Percentiles rank a stretch among this genome's conserved stretches.
phyloP scores from a whole-genome alignment of 495 filamentous ascomycete species.

The Neurospora tetraspora region DNA sequence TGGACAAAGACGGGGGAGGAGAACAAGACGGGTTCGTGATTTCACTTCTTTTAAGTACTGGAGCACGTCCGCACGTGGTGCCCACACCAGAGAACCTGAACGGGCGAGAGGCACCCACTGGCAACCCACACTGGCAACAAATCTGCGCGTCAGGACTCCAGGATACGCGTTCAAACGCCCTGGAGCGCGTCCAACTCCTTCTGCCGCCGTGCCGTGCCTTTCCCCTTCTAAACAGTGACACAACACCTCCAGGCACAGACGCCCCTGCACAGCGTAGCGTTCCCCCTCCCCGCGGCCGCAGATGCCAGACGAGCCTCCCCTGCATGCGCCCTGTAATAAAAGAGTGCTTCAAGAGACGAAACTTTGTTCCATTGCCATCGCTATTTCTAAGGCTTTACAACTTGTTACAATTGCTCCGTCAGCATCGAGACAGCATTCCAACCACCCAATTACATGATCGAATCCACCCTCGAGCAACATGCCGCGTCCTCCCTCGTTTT shows the following conservation, averaged over 20 bases:
- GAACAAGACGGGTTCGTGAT: slow-evolving; percentile 5
- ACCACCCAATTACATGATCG: slow-evolving; percentile 6
- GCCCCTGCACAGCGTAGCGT: background rate
- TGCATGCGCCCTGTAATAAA: background rate
- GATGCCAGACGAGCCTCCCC: background rate
- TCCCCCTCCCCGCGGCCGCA: background rate
- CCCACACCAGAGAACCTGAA: slow-evolving; percentile 3
- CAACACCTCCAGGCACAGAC: background rate
- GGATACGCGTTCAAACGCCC: slow-evolving; percentile 11
- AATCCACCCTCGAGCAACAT: background rate
- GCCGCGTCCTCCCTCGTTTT: background rate
- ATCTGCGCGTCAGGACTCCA: slow-evolving; percentile 4
- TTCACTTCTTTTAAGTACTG: slow-evolving; percentile 17
- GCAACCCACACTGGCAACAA: slow-evolving; percentile 1
- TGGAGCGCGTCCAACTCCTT: background rate
- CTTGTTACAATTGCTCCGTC: background rate
- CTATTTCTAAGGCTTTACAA: background rate
- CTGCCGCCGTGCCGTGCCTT: background rate
- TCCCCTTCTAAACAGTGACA: slow-evolving; percentile 7
- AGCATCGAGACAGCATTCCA: background rate
- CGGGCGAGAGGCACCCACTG: background rate
- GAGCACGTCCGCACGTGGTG: slow-evolving; percentile 13
- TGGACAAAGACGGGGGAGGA: slow-evolving; percentile 8
- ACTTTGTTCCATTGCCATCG: background rate
- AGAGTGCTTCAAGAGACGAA: background rate